Evolutionary conservation across 805 yeast species (phyloP).

Genomic region (Groenewaldozyma tartarivorans): DNA sequence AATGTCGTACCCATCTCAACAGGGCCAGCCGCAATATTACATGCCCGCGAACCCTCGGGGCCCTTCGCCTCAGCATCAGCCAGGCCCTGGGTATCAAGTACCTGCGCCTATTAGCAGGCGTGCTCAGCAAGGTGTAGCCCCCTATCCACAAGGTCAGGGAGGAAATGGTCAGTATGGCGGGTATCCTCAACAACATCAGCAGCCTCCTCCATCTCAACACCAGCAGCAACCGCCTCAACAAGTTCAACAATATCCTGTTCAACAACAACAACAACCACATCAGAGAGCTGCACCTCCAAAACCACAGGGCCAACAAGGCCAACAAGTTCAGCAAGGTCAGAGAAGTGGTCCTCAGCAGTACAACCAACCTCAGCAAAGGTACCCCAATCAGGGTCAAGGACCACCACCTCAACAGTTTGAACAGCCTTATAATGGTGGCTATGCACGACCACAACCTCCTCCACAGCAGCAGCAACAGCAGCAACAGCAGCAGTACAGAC

Average conservation of each 20-base stretch:
- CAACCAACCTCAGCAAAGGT: background rate
- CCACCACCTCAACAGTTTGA: too few relatives aligned
- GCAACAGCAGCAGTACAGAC: background rate
- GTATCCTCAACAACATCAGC: conserved; percentile 3
- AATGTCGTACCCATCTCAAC: background rate
- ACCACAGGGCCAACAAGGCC: background rate
- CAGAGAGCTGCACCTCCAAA: conserved; percentile 1
- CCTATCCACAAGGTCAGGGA: background rate
- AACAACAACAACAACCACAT: background rate
- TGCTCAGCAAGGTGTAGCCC: background rate
- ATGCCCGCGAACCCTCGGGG: background rate
- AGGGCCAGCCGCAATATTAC: background rate
- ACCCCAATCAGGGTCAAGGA: background rate
- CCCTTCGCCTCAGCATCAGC: background rate
- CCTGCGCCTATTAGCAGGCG: background rate
- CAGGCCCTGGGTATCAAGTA: background rate
- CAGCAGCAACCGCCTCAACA: conserved; percentile 3
- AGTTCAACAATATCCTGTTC: background rate
- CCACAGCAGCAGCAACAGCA: conserved; percentile 1
- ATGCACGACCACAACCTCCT: background rate
- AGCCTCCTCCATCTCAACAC: background rate
- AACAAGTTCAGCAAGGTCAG: conserved; percentile 1
- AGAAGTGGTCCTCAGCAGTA: background rate
- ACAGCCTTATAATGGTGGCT: background rate
- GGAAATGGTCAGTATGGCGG: conserved; percentile 1